Base-by-base conservation (phyloP, 805 yeast genomes). In the Lipomyces orientalis region DNA sequence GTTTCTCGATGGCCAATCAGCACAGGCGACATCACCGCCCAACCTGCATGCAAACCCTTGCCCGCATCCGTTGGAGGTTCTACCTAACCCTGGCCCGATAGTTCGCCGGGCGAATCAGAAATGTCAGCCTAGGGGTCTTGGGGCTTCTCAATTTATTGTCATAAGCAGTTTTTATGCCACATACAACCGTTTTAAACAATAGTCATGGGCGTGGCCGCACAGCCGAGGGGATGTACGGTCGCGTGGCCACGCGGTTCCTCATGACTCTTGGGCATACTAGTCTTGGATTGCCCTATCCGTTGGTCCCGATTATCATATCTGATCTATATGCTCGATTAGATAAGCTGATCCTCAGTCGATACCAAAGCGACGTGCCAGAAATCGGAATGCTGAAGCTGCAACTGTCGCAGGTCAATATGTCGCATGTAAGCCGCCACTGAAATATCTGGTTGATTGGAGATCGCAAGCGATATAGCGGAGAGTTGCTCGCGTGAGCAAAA, bases 1-100 rank as follows among this genome's bases (percentile, higher is more conserved):
- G 34, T 22, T 2, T 22, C 6, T 5, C 19, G 5, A 31, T 22
- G 43, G 51, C 66, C 66, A 63, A 63, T 63, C 66, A 63, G 56
- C n/a, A 58, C 63, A 31, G 62, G 63, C 34, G 22, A 4, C 22
- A 43, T 6, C 3, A n/a, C 16, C n/a, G 49, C 49, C 16, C 19
- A n/a, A 43, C 49, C 49, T 16, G 49, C 22, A 16, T 5, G 9
- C 9, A 43, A 43, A 43, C 19, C 49, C 49, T 43, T 43, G 49
- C 49, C 49, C 49, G 22, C 22, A 43, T n/a, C 25, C 10, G 22
- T 19, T 19, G 1, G 49, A 25, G 19, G 22, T 16, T 2, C 3
- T 35, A 19, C 49, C 49, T 43, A n/a, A 43, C 49, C 49, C 49
- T 6, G 2, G 22, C 49, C 49, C 49, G 22, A 43, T 6, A n/a